These are phyloP conservation scores for Rusavskia elegans DNA, from an alignment of 495 filamentous ascomycete species.

Conservation along the genomic window DNA sequence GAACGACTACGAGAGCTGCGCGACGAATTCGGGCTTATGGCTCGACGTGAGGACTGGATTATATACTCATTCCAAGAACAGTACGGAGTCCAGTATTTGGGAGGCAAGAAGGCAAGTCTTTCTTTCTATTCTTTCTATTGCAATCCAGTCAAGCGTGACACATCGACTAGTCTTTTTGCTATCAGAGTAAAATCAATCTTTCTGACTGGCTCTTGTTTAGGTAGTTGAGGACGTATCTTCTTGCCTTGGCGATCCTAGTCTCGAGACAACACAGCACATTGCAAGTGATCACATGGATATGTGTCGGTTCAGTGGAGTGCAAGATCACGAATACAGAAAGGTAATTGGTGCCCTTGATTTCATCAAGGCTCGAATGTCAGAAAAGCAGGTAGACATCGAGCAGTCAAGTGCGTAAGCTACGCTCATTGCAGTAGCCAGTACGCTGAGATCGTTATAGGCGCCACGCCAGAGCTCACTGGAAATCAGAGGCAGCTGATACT, in stretches of 20 bases:
- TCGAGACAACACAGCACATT: constrained; percentile 14
- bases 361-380: constrained; percentile 4
- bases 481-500: background rate
- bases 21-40: constrained; percentile 12
- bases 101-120: constrained; percentile 4
- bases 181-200: too few species aligned
- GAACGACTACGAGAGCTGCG: constrained; percentile 12
- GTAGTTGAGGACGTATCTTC: constrained; percentile 19
- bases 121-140: background rate
- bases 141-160: too few species aligned
- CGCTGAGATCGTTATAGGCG: background rate
- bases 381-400: constrained; percentile 1
- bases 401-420: background rate
- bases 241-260: constrained; percentile 9
- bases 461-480: too few species aligned
- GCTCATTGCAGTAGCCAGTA: background rate
- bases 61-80: constrained; percentile 15
- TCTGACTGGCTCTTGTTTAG: constrained; percentile 2
- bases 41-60: constrained; percentile 9
- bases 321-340: constrained; percentile 13
- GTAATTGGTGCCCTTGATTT: constrained; percentile 7
- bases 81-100: constrained; percentile 4
- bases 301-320: constrained; percentile 13
- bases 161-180: too few species aligned
- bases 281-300: constrained; percentile 16